These are phyloP conservation scores for Diphasiastrum complanatum DNA, from an alignment of 83 land plant genomes.

Conservation along the genomic window DNA sequence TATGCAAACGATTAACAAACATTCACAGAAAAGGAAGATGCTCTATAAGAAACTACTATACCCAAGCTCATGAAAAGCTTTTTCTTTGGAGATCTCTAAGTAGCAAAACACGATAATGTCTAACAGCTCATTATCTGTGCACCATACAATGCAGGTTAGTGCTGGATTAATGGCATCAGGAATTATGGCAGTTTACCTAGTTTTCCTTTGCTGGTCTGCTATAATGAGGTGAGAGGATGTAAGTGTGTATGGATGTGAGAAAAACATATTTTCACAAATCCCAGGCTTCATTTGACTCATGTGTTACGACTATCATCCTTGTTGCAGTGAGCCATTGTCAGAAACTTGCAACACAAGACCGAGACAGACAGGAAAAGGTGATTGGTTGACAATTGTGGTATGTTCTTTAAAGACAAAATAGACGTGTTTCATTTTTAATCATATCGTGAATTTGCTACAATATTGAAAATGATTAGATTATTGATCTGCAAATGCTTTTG, in stretches of 20 bases:
- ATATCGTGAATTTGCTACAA: no score
- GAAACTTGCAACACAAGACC: slow-evolving; percentile 38
- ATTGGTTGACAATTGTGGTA: slow-evolving; percentile 42
- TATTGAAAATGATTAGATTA: no score
- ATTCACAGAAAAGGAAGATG: no score
- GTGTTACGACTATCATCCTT: background rate
- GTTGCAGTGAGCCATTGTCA: slow-evolving; percentile 41
- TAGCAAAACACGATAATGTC: no score
- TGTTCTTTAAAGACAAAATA: no score
- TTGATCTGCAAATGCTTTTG: no score
- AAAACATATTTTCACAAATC: background rate
- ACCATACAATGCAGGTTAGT: slow-evolving; percentile 28
- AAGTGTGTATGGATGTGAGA: background rate
- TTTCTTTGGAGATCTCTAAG: no score
- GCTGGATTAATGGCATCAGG: slow-evolving; percentile 36
- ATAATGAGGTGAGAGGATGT: slow-evolving; percentile 27
- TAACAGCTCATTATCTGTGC: background rate
- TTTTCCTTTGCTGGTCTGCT: slow-evolving; percentile 47
- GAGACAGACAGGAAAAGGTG: slow-evolving; percentile 41
- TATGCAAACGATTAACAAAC: no score
- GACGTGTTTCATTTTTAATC: no score
- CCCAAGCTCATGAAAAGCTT: no score
- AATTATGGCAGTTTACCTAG: slow-evolving; percentile 32
- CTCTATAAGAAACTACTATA: no score
- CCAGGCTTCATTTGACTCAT: background rate